These are phyloP conservation scores for Phaeotremella fagi DNA, from an alignment of 768 basidiomycete species.

Conservation along the genomic window DNA sequence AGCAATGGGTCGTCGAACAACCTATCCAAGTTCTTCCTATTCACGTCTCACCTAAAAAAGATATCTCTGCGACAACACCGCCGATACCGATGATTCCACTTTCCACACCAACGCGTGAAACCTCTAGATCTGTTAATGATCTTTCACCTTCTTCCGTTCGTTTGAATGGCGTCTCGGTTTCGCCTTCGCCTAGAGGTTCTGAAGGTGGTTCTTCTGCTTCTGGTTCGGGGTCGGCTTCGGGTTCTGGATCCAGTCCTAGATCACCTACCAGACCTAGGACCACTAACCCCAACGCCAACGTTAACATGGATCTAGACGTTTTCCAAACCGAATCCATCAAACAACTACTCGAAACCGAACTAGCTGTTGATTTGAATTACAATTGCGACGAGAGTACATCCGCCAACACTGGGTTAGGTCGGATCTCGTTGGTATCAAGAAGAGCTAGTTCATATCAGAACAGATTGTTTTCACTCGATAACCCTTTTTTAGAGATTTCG, in stretches of 20 bases:
- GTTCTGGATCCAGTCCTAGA: too few species aligned
- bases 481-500: constrained; percentile 32
- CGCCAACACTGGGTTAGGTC: constrained; percentile 12
- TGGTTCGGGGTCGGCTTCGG: too few species aligned
- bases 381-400: constrained; percentile 4
- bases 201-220: too few species aligned
- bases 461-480: too few species aligned
- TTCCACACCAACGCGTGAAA: too few species aligned
- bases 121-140: too few species aligned
- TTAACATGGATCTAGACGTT: constrained; percentile 2
- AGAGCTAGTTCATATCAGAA: too few species aligned
- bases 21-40: constrained; percentile 4
- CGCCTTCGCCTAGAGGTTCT: constrained; percentile 5
- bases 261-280: too few species aligned
- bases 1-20: constrained; percentile 40
- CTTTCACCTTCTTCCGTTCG: too few species aligned
- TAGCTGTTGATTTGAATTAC: constrained; percentile 31
- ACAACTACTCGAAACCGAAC: constrained; percentile 34
- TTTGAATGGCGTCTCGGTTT: too few species aligned
- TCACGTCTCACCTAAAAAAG: not conserved
- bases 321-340: constrained; percentile 32
- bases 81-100: constrained; percentile 2
- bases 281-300: too few species aligned
- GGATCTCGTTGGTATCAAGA: constrained; percentile 19
- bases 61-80: not conserved